These are phyloP conservation scores for Persicaria maculosa DNA, from an alignment of 148 eudicot genomes.

Conservation along the genomic window DNA sequence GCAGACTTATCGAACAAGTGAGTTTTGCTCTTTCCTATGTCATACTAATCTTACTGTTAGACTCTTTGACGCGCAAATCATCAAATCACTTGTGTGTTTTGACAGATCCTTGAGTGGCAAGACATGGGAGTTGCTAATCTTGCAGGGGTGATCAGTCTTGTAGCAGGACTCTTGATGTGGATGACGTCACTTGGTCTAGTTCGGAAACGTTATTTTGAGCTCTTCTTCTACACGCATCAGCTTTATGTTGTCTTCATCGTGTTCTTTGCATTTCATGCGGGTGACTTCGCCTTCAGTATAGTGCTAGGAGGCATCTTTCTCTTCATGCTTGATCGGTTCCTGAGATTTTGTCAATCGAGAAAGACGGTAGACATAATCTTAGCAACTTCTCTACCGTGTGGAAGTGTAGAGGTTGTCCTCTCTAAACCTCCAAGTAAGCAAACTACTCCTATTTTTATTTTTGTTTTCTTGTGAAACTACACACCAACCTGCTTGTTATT, in stretches of 20 bases:
- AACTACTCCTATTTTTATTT: neutral
- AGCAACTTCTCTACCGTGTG: slow-evolving; percentile 11
- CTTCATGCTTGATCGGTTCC: slow-evolving; percentile 51
- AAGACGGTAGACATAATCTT: slow-evolving; percentile 18
- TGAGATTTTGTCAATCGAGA: slow-evolving; percentile 47
- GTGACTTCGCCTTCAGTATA: slow-evolving; percentile 35
- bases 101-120: slow-evolving; percentile 44
- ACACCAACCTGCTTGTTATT: neutral
- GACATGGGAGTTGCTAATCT: slow-evolving; percentile 31
- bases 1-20: slow-evolving; percentile 11
- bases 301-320: slow-evolving; percentile 63
- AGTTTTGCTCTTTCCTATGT: neutral
- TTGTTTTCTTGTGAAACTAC: neutral
- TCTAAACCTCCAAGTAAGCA: slow-evolving; percentile 14
- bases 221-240: slow-evolving; percentile 49
- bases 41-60: neutral
- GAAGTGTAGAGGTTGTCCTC: slow-evolving; percentile 10
- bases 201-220: slow-evolving; percentile 38
- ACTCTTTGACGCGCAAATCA: neutral
- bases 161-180: slow-evolving; percentile 41
- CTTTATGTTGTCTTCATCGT: slow-evolving; percentile 47
- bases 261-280: slow-evolving; percentile 45
- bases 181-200: slow-evolving; percentile 37
- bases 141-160: slow-evolving; percentile 41
- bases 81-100: slow-evolving; percentile 5